Evolutionary conservation across 2,329 filamentous ascomycete genomes (phyloP), one percentile per base, ranked within the genome.

Genomic region (Lecanicillium sp.): DNA sequence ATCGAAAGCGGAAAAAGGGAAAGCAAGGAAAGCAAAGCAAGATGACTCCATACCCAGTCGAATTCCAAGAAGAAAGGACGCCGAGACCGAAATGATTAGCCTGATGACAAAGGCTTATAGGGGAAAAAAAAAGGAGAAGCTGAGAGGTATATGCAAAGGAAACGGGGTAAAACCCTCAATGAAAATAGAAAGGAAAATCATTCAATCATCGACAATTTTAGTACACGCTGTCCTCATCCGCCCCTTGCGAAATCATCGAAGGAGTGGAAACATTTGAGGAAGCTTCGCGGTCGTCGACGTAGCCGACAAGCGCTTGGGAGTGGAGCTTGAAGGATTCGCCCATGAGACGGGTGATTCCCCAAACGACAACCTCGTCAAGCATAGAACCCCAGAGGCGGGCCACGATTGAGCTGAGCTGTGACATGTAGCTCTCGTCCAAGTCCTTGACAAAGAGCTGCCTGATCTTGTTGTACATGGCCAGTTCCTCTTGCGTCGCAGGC

Each of bases 321-420:
- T 97, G 91, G 50, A 96, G 82, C 64, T 94, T 93, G 79, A 98
- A 97, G 44, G 93, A 90, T 70, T 97, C 93, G 60, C 93, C 93
- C 87, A 97, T 95, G 43, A 97, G 81, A 64, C 94, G 90, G 59
- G 88, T 91, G 63, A 94, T 91, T 50, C 87, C 93, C 93, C 93
- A 97, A 52, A 98, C 93, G 58, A 97, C 91, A 54, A 97, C 93
- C 70, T 96, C 93, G 64, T 97, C 93, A 55, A 97, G 83, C 86
- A 97, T 96, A 55, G 89, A 91, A 59, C 91, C 93, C 93, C 93
- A 98, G 38, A 97, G 81, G 60, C 88, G 83, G 54, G 91, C 90
- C 36, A 98, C 91, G 44, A 89, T 89, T n/a, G 90, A 93, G 73
- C 91, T 96, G 57, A 98, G 74, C 65, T 94, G 90, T 44, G 83